These are phyloP conservation scores for Myxozyma geophila DNA, from an alignment of 805 yeast species.

Conservation along the genomic window DNA sequence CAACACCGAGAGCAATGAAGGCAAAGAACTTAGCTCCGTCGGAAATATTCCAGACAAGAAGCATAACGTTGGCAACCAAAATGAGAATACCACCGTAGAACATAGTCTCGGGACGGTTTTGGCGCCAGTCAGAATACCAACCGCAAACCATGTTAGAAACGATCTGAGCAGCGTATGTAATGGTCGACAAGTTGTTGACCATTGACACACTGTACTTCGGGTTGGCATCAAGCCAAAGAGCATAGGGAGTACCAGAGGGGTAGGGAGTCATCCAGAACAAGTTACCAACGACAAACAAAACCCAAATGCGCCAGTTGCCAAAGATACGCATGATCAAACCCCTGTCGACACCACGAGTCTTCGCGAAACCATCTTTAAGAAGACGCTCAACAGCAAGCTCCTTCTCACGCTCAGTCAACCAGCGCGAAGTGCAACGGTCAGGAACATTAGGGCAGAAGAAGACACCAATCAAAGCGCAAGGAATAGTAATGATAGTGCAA, in stretches of 20 bases:
- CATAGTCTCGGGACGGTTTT: slow-evolving; percentile 26
- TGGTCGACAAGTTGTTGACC: slow-evolving; percentile 54
- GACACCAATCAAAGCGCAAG: slow-evolving; percentile 60
- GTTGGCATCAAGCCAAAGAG: slow-evolving; percentile 26
- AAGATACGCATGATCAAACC: slow-evolving; percentile 25
- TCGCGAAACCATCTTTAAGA: slow-evolving; percentile 28
- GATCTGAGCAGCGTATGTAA: slow-evolving; percentile 65
- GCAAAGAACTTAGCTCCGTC: slow-evolving; percentile 66
- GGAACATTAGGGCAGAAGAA: slow-evolving; percentile 71
- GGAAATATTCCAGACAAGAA: slow-evolving; percentile 61
- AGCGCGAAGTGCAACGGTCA: slow-evolving; percentile 56
- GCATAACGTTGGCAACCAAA: slow-evolving; percentile 48
- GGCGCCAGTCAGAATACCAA: slow-evolving; percentile 51
- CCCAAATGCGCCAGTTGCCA: slow-evolving; percentile 29
- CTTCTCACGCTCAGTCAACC: slow-evolving; percentile 61
- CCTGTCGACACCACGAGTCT: slow-evolving; percentile 25
- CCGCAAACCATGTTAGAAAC: slow-evolving; percentile 44
- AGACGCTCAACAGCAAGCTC: slow-evolving; percentile 55
- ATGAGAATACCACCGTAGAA: slow-evolving; percentile 26
- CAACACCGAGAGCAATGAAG: slow-evolving; percentile 41
- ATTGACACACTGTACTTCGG: slow-evolving; percentile 12
- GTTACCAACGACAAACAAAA: slow-evolving; percentile 27
- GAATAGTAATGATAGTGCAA: slow-evolving; percentile 63
- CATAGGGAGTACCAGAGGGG: slow-evolving; percentile 24
- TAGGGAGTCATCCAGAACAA: slow-evolving; percentile 34